Evolutionary conservation across 2,329 filamentous ascomycete genomes (phyloP), one percentile per base, ranked within the genome.

Genomic region (Sporothrix protearum): DNA sequence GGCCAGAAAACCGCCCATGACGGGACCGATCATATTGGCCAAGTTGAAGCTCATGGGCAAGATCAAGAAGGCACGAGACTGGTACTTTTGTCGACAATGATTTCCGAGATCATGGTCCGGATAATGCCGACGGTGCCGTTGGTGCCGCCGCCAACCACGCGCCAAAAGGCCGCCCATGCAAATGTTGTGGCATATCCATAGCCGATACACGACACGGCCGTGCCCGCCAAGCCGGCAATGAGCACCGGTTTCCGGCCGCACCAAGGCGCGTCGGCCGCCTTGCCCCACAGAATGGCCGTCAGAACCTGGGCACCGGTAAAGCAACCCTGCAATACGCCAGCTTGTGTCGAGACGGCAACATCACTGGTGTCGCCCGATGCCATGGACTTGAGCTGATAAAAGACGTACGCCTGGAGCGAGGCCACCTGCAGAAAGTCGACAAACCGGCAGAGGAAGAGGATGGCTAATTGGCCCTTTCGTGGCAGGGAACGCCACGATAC

Each of bases 271-370:
- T 91, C 88, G 1, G 87, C 86, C 2, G 90, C 83, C 39, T 90
- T 85, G 0, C 91, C 91, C 91, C 91, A 93, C 73, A 91, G 82
- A 66, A 94, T 87, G 0, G 91, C 90, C 0, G 91, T 93, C 25
- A 91, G 78, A 72, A 93, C 92, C 76, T 94, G 91, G 0, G 90
- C 89, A 5, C 88, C 89, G 0, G 91, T 92, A 77, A 93, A 94
- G 33, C 88, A 87, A 19, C 88, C 91, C 71, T 91, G 89, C 33
- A 93, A 81, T 25, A 93, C 82, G 33, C 91, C 91, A 0, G 89
- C 91, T 77, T 92, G 91, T 5, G 85, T 85, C 10, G 73, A 73
- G 19, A 77, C 71, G 25, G 71, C 69, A 10, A 73, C 53, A 12
- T 73, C 72, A 3, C n/a, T 3, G 39, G 42, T 42, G 30, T 16